phyloP scores from a whole-genome alignment of 2,329 filamentous ascomycete species.

The Colletotrichum eleusines region DNA sequence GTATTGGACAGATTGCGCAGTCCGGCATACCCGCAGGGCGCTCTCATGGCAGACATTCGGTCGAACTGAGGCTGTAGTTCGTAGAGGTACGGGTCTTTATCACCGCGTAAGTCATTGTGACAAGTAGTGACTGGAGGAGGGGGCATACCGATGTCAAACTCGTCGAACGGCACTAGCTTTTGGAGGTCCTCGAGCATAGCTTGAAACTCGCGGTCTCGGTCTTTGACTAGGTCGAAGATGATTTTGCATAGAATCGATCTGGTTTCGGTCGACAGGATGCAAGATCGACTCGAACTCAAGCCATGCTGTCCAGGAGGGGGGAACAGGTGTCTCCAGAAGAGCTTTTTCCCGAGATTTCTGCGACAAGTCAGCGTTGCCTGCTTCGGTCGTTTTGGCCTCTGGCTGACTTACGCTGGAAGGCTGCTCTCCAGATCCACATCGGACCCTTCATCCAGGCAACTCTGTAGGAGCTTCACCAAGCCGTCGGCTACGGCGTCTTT shows the following conservation, averaged over 20 bases:
- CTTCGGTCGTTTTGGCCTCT: not conserved
- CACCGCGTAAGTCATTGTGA: constrained; percentile 6
- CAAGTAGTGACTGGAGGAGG: not conserved
- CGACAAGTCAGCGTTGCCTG: not conserved
- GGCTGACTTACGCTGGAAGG: constrained; percentile 47
- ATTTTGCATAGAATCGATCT: constrained; percentile 72
- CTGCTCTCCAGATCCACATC: constrained; percentile 7
- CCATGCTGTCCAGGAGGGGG: constrained; percentile 59
- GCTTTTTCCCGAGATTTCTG: constrained; percentile 50
- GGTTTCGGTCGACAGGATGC: constrained; percentile 65
- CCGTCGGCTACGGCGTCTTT: constrained; percentile 51
- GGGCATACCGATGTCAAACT: constrained; percentile 29
- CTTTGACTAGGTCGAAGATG: constrained; percentile 67
- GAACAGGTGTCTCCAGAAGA: constrained; percentile 77
- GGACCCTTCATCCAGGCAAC: constrained; percentile 44
- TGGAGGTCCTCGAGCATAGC: constrained; percentile 65
- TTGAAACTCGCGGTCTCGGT: constrained; percentile 61
- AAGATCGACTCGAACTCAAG: constrained; percentile 45
- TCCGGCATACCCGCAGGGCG: constrained; percentile 85
- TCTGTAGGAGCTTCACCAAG: constrained; percentile 52
- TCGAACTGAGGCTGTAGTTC: constrained; percentile 74
- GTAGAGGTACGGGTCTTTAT: constrained; percentile 66
- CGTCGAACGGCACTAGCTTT: constrained; percentile 61
- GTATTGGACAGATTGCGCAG: constrained; percentile 94
- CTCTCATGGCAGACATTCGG: constrained; percentile 75